Evolutionary conservation across 768 basidiomycete species (phyloP).

Genomic region (Strobilomyces echinocephalus): DNA sequence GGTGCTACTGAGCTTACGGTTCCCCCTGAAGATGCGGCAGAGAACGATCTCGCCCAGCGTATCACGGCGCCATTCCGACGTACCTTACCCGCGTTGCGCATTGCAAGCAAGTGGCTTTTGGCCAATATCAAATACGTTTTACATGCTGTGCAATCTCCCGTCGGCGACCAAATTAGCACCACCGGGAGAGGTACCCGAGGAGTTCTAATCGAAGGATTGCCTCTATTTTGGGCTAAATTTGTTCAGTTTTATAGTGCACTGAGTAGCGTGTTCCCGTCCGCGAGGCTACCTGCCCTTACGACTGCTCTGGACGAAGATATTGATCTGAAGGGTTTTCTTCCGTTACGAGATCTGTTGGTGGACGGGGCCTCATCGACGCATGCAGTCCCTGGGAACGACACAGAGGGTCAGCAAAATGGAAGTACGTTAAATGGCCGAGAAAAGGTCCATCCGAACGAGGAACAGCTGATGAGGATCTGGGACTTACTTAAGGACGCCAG

Average conservation of each 20-base stretch:
- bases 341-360: conserved; percentile 61
- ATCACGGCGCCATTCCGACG: conserved; percentile 87
- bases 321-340: conserved; percentile 84
- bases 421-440: conserved; percentile 30
- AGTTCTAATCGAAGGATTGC: conserved; percentile 29
- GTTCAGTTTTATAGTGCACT: conserved; percentile 61
- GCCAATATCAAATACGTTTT: conserved; percentile 67
- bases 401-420: conserved; percentile 23
- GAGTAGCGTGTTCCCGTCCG: conserved; percentile 60
- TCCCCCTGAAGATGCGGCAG: conserved; percentile 48
- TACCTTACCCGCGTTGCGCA: conserved; percentile 79
- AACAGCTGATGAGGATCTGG: conserved; percentile 89
- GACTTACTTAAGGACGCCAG: conserved; percentile 76
- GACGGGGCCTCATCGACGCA: conserved; percentile 13
- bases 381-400: conserved; percentile 20
- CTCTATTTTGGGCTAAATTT: conserved; percentile 71
- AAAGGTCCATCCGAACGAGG: conserved; percentile 85
- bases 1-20: conserved; percentile 57
- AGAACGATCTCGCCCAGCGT: conserved; percentile 65
- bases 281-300: conserved; percentile 51
- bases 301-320: conserved; percentile 83
- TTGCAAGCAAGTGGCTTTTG: conserved; percentile 85
- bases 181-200: conserved; percentile 17
- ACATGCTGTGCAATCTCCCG: conserved; percentile 37
- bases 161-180: conserved; percentile 11